These are phyloP conservation scores for Aureobasidium leucospermi DNA, from an alignment of 2,329 filamentous ascomycete species.

Conservation along the genomic window DNA sequence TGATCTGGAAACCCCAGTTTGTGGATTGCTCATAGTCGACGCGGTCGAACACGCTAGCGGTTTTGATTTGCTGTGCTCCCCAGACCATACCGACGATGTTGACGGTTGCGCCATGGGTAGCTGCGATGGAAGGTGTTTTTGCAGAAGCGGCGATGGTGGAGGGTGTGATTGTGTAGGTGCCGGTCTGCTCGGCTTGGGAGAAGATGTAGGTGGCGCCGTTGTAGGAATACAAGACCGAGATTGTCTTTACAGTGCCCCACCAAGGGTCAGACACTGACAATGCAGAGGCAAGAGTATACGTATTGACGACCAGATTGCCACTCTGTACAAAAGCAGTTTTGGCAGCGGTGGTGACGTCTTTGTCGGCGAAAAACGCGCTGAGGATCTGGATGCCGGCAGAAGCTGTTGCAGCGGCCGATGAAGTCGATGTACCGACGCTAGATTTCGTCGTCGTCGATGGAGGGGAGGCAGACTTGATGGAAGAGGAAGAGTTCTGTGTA, in stretches of 20 bases:
- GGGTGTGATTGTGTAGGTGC: slow-evolving; percentile 9
- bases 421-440: not conserved
- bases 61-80: slow-evolving; percentile 9
- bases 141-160: slow-evolving; percentile 6
- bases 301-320: slow-evolving; percentile 12
- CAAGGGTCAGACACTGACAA: slow-evolving; percentile 10
- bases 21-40: slow-evolving; percentile 3
- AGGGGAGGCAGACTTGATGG: not conserved
- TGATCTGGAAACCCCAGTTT: slow-evolving; percentile 1
- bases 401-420: not conserved
- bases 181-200: slow-evolving; percentile 5
- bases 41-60: not conserved
- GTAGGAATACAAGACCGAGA: slow-evolving; percentile 14
- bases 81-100: not conserved
- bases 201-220: slow-evolving; percentile 12
- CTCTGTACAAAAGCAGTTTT: not conserved
- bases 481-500: not conserved
- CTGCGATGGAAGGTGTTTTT: not conserved
- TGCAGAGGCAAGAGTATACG: slow-evolving; percentile 7
- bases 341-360: slow-evolving; percentile 13
- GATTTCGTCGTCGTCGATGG: not conserved
- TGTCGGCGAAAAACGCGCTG: slow-evolving; percentile 14
- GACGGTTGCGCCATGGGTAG: not conserved
- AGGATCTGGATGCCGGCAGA: slow-evolving; percentile 8
- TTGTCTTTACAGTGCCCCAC: slow-evolving; percentile 2